A percentile compares a stretch with the other conserved stretches of the same genome.
Conservation (phyloP, 495 filamentous ascomycete species). For the Evernia prunastri region DNA sequence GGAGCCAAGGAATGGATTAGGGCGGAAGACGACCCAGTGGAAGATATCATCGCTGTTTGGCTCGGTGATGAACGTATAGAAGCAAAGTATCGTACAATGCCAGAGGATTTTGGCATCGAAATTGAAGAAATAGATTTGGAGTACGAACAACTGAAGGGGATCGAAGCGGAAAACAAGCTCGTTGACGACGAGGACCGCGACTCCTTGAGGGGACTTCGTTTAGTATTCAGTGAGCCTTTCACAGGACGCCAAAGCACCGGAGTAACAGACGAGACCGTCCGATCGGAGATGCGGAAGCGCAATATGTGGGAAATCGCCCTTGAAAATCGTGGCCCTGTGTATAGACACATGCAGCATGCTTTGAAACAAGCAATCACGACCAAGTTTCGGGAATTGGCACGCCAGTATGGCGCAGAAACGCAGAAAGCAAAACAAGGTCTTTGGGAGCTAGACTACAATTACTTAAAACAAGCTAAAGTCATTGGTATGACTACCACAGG, state of each 20-base stretch:
- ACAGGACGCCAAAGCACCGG: conserved; percentile 32
- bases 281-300: conserved; percentile 30
- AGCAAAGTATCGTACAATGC: conserved; percentile 35
- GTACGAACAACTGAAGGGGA: conserved; percentile 56
- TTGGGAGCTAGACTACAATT: conserved; percentile 49
- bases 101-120: conserved; percentile 43
- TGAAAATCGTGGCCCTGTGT: conserved; percentile 50
- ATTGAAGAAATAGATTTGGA: conserved; percentile 61
- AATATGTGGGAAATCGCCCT: conserved; percentile 55
- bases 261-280: conserved; percentile 30
- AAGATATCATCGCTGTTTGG: conserved; percentile 59
- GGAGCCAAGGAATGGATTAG: conserved; percentile 48
- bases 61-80: conserved; percentile 45
- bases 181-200: conserved; percentile 49
- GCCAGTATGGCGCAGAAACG: conserved; percentile 38
- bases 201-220: conserved; percentile 42
- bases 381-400: conserved; percentile 38
- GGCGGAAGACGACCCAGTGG: conserved; percentile 31
- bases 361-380: conserved; percentile 39
- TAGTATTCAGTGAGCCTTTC: conserved; percentile 44
- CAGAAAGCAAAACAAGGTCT: conserved; percentile 44
- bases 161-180: conserved; percentile 54
- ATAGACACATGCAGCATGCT: conserved; percentile 46
- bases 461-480: conserved; percentile 49
- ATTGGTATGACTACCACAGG: conserved; percentile 78